Base-by-base conservation (phyloP, 768 basidiomycete genomes). In the Ramaria sp. region DNA sequence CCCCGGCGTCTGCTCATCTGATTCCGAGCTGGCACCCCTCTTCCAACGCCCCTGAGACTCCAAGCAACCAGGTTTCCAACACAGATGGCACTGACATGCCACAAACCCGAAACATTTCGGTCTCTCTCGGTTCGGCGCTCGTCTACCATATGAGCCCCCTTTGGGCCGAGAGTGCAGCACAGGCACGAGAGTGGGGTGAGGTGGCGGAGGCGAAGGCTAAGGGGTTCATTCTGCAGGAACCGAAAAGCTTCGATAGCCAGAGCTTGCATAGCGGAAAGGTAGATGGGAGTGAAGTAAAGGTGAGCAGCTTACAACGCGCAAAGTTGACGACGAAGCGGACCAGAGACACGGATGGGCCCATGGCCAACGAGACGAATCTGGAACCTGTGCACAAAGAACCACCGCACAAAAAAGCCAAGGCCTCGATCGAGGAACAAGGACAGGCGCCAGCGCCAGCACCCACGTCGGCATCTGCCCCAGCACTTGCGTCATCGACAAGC, bases 121-220 rank as follows among this genome's bases (percentile, higher is more conserved):
- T 4, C 27, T 19, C 22, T 13, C 22, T 33, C 12, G 27, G 9
- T 6, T 15, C 48, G 10, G 15, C 20, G 17, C 51, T 52, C 12
- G 51, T 34, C 15, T 52, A 34, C 37, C 37, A 52, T 19, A 34
- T 52, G 33, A 52, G 37, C 12, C 51, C 51, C 13, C 13, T 52
- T 22, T 52, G 51, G 51, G 51, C 51, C 12, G 51, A 52, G 37
- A 37, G 51, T 19, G 51, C 33, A 11, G 51, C 51, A 12, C 51
- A 52, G 20, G 37, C 37, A 39, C 1, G 20, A 9, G 51, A 52
- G 19, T 52, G 51, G 51, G 37, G 20, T 22, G 51, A 52, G 37
- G 51, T 52, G 6, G 51, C 51, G 13, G 24, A 49, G 13, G 48
- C 22, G 17, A 27, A 24, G 27, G 48, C 48, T n/a, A 19, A 20